Evolutionary conservation across 2,329 filamentous ascomycete species (phyloP).

Genomic region (Trichoderma cornu-damae): DNA sequence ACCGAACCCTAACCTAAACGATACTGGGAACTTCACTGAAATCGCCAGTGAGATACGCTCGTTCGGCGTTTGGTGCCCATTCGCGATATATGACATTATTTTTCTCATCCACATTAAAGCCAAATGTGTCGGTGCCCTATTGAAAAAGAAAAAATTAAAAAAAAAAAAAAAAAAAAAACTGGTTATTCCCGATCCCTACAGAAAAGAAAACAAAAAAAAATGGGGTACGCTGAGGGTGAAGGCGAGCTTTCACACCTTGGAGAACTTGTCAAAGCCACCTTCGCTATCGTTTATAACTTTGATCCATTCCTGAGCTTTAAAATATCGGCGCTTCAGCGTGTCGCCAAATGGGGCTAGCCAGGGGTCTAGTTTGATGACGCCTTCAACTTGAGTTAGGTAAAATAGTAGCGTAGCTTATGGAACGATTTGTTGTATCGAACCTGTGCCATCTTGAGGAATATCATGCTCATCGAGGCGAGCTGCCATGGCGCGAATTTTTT

Average conservation of each 20-base stretch:
- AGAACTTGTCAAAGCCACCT: slow-evolving; percentile 88
- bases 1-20: too few relatives aligned
- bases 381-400: slow-evolving; percentile 42
- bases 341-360: slow-evolving; percentile 84
- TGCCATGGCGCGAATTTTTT: slow-evolving; percentile 4
- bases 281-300: slow-evolving; percentile 75
- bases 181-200: slow-evolving; percentile 13
- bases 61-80: slow-evolving; percentile 87
- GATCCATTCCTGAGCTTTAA: slow-evolving; percentile 81
- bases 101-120: slow-evolving; percentile 73
- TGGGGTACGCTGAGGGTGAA: slow-evolving; percentile 22
- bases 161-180: background rate
- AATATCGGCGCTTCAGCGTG: slow-evolving; percentile 68
- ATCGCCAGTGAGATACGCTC: slow-evolving; percentile 85
- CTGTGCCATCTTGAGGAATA: slow-evolving; percentile 11
- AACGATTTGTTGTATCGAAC: background rate
- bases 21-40: slow-evolving; percentile 63
- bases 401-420: background rate
- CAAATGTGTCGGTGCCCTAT: slow-evolving; percentile 80
- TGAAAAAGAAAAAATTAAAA: background rate
- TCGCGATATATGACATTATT: slow-evolving; percentile 88
- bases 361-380: slow-evolving; percentile 80
- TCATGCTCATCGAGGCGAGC: background rate
- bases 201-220: background rate
- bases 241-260: slow-evolving; percentile 49